Conservation (phyloP, 352 stramenopile species). For the Globisporangium emineosum region DNA sequence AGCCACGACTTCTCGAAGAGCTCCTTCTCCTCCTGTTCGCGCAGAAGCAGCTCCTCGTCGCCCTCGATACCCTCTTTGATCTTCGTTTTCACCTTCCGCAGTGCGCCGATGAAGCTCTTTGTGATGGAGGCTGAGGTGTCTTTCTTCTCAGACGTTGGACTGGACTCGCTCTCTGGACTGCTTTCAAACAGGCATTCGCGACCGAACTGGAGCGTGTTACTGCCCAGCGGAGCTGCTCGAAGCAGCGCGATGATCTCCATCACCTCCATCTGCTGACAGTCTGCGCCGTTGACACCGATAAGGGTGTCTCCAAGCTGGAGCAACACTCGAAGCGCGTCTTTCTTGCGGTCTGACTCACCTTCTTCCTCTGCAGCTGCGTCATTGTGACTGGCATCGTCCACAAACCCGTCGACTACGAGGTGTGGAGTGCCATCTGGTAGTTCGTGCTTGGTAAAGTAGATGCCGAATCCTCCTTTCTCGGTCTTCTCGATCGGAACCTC, state of each 20-base stretch:
- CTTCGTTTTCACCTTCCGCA: constrained; percentile 57
- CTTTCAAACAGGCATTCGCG: not conserved
- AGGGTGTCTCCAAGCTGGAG: constrained; percentile 38
- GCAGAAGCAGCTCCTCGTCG: constrained; percentile 29
- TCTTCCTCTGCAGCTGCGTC: not conserved
- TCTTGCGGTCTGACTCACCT: too few species aligned
- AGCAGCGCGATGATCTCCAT: constrained; percentile 29
- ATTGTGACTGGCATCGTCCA: constrained; percentile 14
- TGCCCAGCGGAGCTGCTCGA: constrained; percentile 22
- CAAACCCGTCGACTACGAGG: constrained; percentile 40
- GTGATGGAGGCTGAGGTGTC: constrained; percentile 21
- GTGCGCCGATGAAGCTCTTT: constrained; percentile 40
- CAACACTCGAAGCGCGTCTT: constrained; percentile 4
- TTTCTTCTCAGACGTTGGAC: not conserved
- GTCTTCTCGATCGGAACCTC: constrained; percentile 32
- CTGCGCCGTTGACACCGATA: constrained; percentile 27
- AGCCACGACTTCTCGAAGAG: constrained; percentile 61
- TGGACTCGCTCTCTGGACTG: not conserved
- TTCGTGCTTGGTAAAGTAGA: constrained; percentile 39
- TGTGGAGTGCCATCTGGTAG: not conserved
- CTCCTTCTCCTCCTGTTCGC: constrained; percentile 40
- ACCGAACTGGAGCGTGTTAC: constrained; percentile 35
- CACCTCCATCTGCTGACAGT: constrained; percentile 25
- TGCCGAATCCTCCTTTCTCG: constrained; percentile 29
- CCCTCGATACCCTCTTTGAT: constrained; percentile 52